Evolutionary conservation across 306 rosid genomes (phyloP).

Genomic region (Phaseolus lunatus): DNA sequence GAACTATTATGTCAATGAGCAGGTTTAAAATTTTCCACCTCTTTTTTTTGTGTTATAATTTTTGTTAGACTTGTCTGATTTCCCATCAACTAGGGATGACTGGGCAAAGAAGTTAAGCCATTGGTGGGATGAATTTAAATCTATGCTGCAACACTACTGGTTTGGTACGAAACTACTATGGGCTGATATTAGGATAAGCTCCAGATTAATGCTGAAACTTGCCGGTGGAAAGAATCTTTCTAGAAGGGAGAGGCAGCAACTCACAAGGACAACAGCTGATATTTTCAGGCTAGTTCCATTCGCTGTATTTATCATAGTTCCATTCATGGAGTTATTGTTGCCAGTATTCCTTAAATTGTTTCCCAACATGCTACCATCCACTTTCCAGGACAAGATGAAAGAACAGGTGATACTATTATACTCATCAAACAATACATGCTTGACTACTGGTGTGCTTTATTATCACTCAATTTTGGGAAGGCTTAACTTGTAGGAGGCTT

Average conservation of each 20-base stretch:
- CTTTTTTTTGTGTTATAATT: conserved; percentile 30
- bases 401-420: conserved; percentile 68
- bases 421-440: conserved; percentile 27
- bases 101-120: conserved; percentile 82
- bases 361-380: conserved; percentile 92
- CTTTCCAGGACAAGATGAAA: conserved; percentile 89
- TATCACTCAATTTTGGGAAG: conserved; percentile 43
- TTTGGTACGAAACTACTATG: conserved; percentile 81
- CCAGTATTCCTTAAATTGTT: conserved; percentile 82
- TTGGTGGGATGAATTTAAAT: conserved; percentile 69
- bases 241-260: conserved; percentile 89
- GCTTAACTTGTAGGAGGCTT: conserved; percentile 69
- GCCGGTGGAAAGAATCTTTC: conserved; percentile 84
- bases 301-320: conserved; percentile 82
- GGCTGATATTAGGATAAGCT: conserved; percentile 79
- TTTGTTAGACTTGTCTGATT: conserved; percentile 39
- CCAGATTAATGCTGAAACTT: conserved; percentile 77
- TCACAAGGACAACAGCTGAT: conserved; percentile 88
- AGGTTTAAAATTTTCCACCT: conserved; percentile 57
- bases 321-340: conserved; percentile 83
- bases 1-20: conserved; percentile 81
- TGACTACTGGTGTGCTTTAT: conserved; percentile 34
- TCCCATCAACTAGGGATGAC: conserved; percentile 65
- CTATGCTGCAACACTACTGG: conserved; percentile 88
- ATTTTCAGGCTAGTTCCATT: conserved; percentile 90